Evolutionary conservation across 1,284 basidiomycete genomes (phyloP).

Genomic region (Leccinum pachyderme): DNA sequence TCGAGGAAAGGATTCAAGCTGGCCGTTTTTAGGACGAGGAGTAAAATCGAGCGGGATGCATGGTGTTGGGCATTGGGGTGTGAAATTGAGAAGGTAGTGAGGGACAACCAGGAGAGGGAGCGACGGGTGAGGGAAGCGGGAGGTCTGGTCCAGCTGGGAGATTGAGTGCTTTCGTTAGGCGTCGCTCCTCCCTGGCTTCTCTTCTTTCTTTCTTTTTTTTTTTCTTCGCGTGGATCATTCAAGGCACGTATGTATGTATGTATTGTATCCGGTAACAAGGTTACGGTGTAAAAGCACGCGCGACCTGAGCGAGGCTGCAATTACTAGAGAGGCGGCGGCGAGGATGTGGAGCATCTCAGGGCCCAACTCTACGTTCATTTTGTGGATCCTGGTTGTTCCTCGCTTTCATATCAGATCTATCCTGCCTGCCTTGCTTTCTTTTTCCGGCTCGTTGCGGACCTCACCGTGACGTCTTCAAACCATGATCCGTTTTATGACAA

Average conservation of each 20-base stretch:
- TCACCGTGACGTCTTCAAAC: slow-evolving; percentile 40
- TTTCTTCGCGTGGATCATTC: background rate
- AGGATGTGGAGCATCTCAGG: background rate
- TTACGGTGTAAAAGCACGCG: background rate
- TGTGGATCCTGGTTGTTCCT: background rate
- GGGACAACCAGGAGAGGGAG: slow-evolving; percentile 58
- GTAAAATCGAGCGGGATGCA: slow-evolving; percentile 77
- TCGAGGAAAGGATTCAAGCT: slow-evolving; percentile 58
- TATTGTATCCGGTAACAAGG: background rate
- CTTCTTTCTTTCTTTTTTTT: background rate
- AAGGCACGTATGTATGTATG: background rate
- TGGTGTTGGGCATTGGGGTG: slow-evolving; percentile 86
- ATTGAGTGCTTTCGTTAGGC: slow-evolving; percentile 5
- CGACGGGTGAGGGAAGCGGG: slow-evolving; percentile 56
- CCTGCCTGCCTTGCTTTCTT: slow-evolving; percentile 49
- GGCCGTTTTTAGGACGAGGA: slow-evolving; percentile 70
- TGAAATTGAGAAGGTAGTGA: slow-evolving; percentile 76
- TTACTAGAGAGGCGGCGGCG: background rate
- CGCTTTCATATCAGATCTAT: background rate
- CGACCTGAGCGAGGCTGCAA: background rate
- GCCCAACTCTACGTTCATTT: background rate
- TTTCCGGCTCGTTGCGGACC: slow-evolving; percentile 54
- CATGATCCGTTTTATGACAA: slow-evolving; percentile 54
- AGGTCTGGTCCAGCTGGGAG: slow-evolving; percentile 37
- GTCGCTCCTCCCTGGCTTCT: background rate